Base-by-base conservation (phyloP, 257 asterid species). In the Linderniella brevidens region DNA sequence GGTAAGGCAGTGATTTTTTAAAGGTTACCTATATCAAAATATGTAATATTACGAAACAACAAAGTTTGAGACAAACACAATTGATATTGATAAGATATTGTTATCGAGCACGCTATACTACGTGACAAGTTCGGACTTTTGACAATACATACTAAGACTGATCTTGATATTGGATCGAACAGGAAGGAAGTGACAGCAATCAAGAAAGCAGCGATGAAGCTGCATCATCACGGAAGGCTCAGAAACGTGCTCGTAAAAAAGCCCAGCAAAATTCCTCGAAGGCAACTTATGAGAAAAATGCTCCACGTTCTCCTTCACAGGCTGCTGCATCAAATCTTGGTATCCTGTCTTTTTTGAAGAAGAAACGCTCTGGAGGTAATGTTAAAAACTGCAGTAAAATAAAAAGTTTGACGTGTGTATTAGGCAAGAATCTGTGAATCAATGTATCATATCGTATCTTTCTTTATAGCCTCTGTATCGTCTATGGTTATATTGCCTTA, bases 101-200 rank as follows among this genome's bases (percentile, higher is more conserved):
- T 25, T 6, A 25, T 25, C 32, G 32, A 25, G 32, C 32, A 25
- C 32, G 32, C 6, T 25, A 25, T 25, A 25, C 32, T 25, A 25
- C 32, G 4, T 25, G 32, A 6, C 32, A 3, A 25, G 32, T 25
- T 25, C 32, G 3, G 32, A 6, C 32, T 25, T 25, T 25, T 25
- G 4, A 25, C 32, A 25, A 25, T 25, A 25, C 32, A 25, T 25
- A n/a, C 32, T 25, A n/a, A n/a, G n/a, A n/a, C 32, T 25, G 32
- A 25, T 6, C 32, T 25, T 25, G 32, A 25, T 25, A 3, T 25
- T 25, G 32, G 4, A 25, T 25, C 6, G 32, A 52, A 62, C 77
- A 90, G 96, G 93, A 55, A 54, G 87, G 72, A 67, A 80, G 93
- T 58, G 95, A 80, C 64, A 72, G 92, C 64, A 96, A 79, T 44